A percentile compares a stretch with the other conserved stretches of the same genome.
phyloP scores from a whole-genome alignment of 495 filamentous ascomycete species.

The Evansstolkia leycettana region DNA sequence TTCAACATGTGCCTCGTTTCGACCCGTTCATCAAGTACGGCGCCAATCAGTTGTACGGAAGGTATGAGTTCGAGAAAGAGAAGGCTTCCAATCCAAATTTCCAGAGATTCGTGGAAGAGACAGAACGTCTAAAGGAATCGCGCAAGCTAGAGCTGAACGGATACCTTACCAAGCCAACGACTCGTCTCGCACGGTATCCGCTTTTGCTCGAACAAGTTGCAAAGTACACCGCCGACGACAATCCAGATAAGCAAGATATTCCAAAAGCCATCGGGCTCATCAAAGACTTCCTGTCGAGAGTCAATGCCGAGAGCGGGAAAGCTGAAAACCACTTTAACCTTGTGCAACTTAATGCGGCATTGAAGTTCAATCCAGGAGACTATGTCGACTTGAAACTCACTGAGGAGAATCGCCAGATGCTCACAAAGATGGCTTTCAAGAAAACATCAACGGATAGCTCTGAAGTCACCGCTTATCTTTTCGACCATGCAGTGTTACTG shows the following conservation, averaged over 20 bases:
- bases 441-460: slow-evolving; percentile 77
- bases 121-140: slow-evolving; percentile 90
- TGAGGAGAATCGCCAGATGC: slow-evolving; percentile 81
- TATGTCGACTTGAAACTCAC: slow-evolving; percentile 91
- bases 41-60: slow-evolving; percentile 89
- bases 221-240: slow-evolving; percentile 79
- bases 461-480: slow-evolving; percentile 87
- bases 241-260: slow-evolving; percentile 80
- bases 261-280: slow-evolving; percentile 78
- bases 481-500: slow-evolving; percentile 89
- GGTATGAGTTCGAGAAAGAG: slow-evolving; percentile 97
- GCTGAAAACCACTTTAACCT: slow-evolving; percentile 97
- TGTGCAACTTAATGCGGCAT: slow-evolving; percentile 74
- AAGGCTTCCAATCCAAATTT: slow-evolving; percentile 77
- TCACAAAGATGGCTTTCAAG: slow-evolving; percentile 87
- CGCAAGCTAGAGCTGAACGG: slow-evolving; percentile 96
- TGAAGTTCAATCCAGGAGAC: slow-evolving; percentile 78
- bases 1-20: slow-evolving; percentile 83
- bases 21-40: slow-evolving; percentile 96
- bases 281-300: slow-evolving; percentile 71
- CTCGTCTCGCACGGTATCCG: slow-evolving; percentile 88
- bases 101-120: slow-evolving; percentile 88
- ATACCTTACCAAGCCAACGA: slow-evolving; percentile 96
- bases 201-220: slow-evolving; percentile 83
- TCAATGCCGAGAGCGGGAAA: slow-evolving; percentile 92